A percentile compares a stretch with the other conserved stretches of the same genome.
Conservation (phyloP, 192 early-diverging fungal species). For the Rhizophagus clarus region DNA sequence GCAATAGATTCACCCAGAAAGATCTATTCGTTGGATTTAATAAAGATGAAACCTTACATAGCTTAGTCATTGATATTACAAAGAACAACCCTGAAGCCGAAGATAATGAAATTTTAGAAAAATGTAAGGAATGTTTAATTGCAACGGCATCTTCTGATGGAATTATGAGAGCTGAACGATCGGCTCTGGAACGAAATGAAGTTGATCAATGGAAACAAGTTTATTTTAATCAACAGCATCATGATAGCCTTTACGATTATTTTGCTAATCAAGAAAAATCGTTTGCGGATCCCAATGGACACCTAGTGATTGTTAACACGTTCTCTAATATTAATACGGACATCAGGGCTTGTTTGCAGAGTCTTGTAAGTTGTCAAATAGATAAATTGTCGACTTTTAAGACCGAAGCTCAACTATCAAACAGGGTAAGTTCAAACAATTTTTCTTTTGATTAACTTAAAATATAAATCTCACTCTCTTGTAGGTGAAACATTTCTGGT, state of each 20-base stretch:
- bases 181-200: constrained; percentile 1
- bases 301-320: constrained; percentile 11
- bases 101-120: constrained; percentile 13
- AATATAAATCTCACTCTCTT: too few relatives aligned
- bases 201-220: constrained; percentile 4
- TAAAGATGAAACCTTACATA: constrained; percentile 20
- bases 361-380: not conserved
- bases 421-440: not conserved
- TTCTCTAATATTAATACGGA: constrained; percentile 28
- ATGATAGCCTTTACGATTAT: constrained; percentile 4
- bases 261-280: not conserved
- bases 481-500: constrained; percentile 14
- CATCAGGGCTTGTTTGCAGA: not conserved
- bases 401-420: constrained; percentile 4
- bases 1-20: not conserved
- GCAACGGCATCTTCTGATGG: constrained; percentile 31
- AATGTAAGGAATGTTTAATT: constrained; percentile 28
- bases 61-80: constrained; percentile 17
- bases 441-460: not conserved
- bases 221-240: constrained; percentile 10
- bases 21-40: constrained; percentile 33
- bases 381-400: constrained; percentile 25
- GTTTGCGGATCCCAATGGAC: not conserved
- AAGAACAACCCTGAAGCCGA: constrained; percentile 2
- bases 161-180: constrained; percentile 21